Percentiles rank a stretch among this genome's conserved stretches.
These are phyloP conservation scores for Nicotiana otophora DNA, from an alignment of 257 asterid genomes.

Conservation along the genomic window DNA sequence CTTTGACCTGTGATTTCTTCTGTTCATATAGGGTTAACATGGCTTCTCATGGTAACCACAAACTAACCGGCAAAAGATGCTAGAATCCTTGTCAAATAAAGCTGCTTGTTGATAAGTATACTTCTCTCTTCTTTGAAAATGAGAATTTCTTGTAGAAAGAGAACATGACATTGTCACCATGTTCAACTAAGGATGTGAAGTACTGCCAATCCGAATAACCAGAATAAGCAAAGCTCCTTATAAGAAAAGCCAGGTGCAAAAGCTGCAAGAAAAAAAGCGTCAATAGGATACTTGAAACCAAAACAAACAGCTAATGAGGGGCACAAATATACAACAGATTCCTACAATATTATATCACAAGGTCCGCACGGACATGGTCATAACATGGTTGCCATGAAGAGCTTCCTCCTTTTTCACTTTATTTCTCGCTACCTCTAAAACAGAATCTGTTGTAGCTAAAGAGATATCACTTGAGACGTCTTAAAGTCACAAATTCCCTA, in stretches of 20 bases:
- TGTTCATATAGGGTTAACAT: constrained; percentile 15
- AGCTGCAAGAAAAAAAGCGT: constrained; percentile 26
- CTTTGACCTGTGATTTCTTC: constrained; percentile 39
- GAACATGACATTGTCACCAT: constrained; percentile 14
- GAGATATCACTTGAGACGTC: neutral
- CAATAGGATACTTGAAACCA: neutral
- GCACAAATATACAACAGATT: neutral
- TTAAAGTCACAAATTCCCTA: neutral
- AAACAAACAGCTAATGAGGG: neutral
- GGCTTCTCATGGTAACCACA: constrained; percentile 17
- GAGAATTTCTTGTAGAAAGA: neutral
- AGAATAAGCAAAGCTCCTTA: constrained; percentile 26
- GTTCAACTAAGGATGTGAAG: constrained; percentile 24
- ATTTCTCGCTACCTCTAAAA: neutral
- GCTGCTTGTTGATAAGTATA: constrained; percentile 8
- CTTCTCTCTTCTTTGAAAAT: neutral
- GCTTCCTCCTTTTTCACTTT: neutral
- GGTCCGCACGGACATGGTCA: neutral
- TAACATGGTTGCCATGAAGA: neutral
- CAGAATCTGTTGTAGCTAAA: neutral
- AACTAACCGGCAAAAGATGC: constrained; percentile 14
- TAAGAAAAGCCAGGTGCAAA: constrained; percentile 15
- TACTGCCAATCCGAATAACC: constrained; percentile 26
- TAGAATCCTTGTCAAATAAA: constrained; percentile 16
- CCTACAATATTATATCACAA: neutral